Evolutionary conservation across 2,329 filamentous ascomycete species (phyloP).

Genomic region (Diplodia mutila): DNA sequence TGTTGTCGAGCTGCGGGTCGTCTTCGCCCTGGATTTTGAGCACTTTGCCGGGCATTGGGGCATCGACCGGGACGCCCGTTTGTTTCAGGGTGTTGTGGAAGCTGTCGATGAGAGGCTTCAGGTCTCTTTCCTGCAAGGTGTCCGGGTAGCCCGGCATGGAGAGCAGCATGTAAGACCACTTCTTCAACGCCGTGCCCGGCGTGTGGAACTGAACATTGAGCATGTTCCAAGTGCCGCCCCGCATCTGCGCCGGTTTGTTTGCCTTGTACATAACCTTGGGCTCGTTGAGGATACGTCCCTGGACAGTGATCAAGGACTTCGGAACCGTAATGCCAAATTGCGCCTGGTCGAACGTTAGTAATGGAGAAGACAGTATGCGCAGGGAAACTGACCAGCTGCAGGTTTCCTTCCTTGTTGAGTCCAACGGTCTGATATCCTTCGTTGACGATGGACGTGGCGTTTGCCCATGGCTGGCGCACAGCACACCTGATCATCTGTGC

Average conservation of each 20-base stretch:
- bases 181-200: slow-evolving; percentile 6
- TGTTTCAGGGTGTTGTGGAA: slow-evolving; percentile 72
- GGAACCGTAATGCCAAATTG: slow-evolving; percentile 67
- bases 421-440: slow-evolving; percentile 17
- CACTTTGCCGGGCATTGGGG: slow-evolving; percentile 64
- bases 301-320: slow-evolving; percentile 69
- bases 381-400: not conserved
- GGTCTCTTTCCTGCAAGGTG: not conserved
- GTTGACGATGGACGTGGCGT: slow-evolving; percentile 30
- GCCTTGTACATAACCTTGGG: slow-evolving; percentile 65
- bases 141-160: slow-evolving; percentile 10
- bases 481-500: slow-evolving; percentile 39
- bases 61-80: slow-evolving; percentile 67
- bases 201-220: slow-evolving; percentile 26
- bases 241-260: slow-evolving; percentile 40
- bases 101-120: slow-evolving; percentile 12
- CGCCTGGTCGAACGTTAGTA: not conserved
- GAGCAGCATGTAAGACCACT: slow-evolving; percentile 3
- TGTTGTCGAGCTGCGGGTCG: slow-evolving; percentile 42
- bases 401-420: not conserved
- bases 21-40: slow-evolving; percentile 51
- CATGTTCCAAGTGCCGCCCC: slow-evolving; percentile 73
- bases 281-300: slow-evolving; percentile 66
- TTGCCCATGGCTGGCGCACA: slow-evolving; percentile 34
- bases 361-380: not conserved